Evolutionary conservation across 1,139 yeast species (phyloP), one percentile per base, ranked within the genome.

Genomic region (Yamadazyma dushanensis): DNA sequence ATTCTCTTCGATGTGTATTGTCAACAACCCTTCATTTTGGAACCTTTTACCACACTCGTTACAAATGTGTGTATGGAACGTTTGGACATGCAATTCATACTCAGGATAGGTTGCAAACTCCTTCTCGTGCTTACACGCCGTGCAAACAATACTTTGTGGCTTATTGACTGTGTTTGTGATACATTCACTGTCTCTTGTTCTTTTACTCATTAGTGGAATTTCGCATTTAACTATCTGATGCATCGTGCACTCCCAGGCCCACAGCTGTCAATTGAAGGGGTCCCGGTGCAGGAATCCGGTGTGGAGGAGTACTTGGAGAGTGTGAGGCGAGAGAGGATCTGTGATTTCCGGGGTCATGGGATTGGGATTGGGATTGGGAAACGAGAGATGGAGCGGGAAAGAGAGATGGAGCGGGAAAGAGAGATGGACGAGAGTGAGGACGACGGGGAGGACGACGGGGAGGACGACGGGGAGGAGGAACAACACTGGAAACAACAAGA

Each of bases 1-100:
- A 35, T 60, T 59, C 43, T 78, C 84, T 22, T 66, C 65, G 4
- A 76, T 62, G 46, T 79, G 85, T 14, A 77, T 45, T 4, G 65
- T 61, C 18, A 78, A 52, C 8, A 69, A 46, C 18, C 39, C 45
- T 13, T 61, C 54, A 10, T 61, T 58, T 0, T 80, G 78, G 41
- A 78, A 73, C 34, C 51, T 53, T 29, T 52, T 57, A 10, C 50
- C 47, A 48, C 85, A 79, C 31, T 56, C 61, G 0, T 45, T 37
- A 46, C 84, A 79, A 2, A 52, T 50, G 42, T 65, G 45, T 20
- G 40, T 54, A 36, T 50, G 68, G 32, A 11, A 19, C 2, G 40
- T 36, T 9, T 43, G 32, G 11, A 63, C 50, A 36, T 70, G 75
- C 1, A 49, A 27, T 36, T 68, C 73, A 38, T 59, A 67, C 1